Evolutionary conservation across 2,329 filamentous ascomycete genomes (phyloP).

Genomic region (Fusarium austroafricanum): DNA sequence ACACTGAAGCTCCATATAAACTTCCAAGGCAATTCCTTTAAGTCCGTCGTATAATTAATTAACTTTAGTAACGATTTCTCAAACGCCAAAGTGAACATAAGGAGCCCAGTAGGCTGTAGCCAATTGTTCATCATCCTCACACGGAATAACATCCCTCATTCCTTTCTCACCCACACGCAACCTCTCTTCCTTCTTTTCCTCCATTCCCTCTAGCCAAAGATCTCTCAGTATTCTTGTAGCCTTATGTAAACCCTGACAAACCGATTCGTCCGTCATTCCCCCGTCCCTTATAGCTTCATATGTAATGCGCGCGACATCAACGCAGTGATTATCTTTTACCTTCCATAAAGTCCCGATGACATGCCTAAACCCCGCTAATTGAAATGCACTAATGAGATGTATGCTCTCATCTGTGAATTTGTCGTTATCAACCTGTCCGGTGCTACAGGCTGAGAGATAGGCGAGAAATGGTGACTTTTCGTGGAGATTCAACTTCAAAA

Average conservation of each 20-base stretch:
- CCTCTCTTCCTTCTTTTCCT: neutral
- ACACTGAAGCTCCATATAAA: too few species aligned
- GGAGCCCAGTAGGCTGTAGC: too few species aligned
- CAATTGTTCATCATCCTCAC: too few species aligned
- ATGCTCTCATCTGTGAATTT: conserved; percentile 2
- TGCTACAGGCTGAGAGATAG: neutral
- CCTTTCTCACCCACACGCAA: too few species aligned
- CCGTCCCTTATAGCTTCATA: neutral
- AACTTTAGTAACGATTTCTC: too few species aligned
- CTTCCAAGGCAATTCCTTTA: too few species aligned
- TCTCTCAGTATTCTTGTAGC: neutral
- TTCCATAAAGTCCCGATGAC: conserved; percentile 3
- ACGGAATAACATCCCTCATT: too few species aligned
- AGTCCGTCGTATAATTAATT: too few species aligned
- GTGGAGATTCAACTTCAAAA: neutral
- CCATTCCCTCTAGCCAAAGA: neutral
- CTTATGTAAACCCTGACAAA: neutral
- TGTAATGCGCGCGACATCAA: neutral
- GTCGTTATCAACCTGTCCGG: neutral
- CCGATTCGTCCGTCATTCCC: neutral
- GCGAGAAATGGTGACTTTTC: neutral
- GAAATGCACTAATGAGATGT: conserved; percentile 4
- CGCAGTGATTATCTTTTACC: neutral
- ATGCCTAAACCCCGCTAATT: neutral
- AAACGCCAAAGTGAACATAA: too few species aligned